Evolutionary conservation across 169 alveolate genomes (phyloP).

Genomic region (Plasmodium sp.): DNA sequence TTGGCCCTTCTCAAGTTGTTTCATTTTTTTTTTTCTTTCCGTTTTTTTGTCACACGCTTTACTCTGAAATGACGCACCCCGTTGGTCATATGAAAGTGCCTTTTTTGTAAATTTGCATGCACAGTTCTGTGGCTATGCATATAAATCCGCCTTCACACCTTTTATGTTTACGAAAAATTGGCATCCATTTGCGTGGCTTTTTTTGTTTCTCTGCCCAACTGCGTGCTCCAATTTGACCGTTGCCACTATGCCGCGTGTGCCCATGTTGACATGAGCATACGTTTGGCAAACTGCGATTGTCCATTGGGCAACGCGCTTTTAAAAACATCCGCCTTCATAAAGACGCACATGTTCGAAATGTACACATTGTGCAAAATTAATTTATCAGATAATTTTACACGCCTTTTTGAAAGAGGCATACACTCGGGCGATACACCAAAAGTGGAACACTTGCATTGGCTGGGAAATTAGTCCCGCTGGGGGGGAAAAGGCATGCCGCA

Average conservation of each 20-base stretch:
- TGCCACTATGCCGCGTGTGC: neutral
- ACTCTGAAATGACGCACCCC: neutral
- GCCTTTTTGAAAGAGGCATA: neutral
- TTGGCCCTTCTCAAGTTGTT: neutral
- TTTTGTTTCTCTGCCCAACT: neutral
- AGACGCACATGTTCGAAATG: neutral
- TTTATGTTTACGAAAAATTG: neutral
- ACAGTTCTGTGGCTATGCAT: neutral
- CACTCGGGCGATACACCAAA: neutral
- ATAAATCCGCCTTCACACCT: neutral
- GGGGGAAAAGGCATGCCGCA: neutral
- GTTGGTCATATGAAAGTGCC: neutral
- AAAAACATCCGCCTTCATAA: neutral
- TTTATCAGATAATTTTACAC: neutral
- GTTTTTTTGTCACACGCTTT: neutral
- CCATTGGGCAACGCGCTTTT: neutral
- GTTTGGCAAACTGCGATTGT: neutral
- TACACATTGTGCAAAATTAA: neutral
- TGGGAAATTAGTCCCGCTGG: neutral
- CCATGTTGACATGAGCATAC: neutral
- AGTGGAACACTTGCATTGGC: neutral
- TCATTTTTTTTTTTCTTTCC: neutral
- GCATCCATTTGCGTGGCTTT: neutral
- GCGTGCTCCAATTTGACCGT: neutral
- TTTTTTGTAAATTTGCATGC: neutral